phyloP scores from a whole-genome alignment of 2,329 filamentous ascomycete genomes.

The Pseudocercospora ulei region DNA sequence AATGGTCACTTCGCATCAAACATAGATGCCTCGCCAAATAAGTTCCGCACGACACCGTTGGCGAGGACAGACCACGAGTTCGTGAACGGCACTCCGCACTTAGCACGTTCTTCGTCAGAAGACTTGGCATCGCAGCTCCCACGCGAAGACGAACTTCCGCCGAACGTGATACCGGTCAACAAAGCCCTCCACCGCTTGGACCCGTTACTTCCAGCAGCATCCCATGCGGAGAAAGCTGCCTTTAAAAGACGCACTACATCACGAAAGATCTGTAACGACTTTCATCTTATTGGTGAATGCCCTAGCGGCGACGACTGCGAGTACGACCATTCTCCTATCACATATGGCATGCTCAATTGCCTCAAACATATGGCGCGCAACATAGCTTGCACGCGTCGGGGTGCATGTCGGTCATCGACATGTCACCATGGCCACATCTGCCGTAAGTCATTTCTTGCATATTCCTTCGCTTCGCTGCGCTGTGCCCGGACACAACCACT shows the following conservation, averaged over 20 bases:
- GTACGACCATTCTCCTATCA: slow-evolving; percentile 43
- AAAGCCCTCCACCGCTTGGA: slow-evolving; percentile 43
- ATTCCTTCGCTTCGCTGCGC: too few relatives aligned
- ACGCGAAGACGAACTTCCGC: slow-evolving; percentile 21
- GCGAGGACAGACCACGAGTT: slow-evolving; percentile 21
- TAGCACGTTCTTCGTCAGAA: neutral
- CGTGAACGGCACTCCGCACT: slow-evolving; percentile 14
- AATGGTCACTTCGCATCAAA: slow-evolving; percentile 19
- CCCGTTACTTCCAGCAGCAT: slow-evolving; percentile 35
- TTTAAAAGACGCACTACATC: slow-evolving; percentile 37
- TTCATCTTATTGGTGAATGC: slow-evolving; percentile 36
- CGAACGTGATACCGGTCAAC: slow-evolving; percentile 41
- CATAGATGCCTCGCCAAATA: slow-evolving; percentile 7
- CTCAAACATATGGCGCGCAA: slow-evolving; percentile 41
- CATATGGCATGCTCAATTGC: slow-evolving; percentile 35
- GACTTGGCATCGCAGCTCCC: slow-evolving; percentile 17
- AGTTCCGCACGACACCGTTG: slow-evolving; percentile 14
- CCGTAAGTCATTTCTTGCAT: too few relatives aligned
- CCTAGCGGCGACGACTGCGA: slow-evolving; percentile 34
- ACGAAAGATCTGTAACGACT: slow-evolving; percentile 44
- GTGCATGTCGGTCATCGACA: slow-evolving; percentile 37
- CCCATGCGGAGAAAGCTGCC: slow-evolving; percentile 33
- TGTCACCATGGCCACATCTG: slow-evolving; percentile 44
- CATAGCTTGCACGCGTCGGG: slow-evolving; percentile 37
- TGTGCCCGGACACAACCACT: too few relatives aligned